Base-by-base conservation (phyloP, 345 rosid genomes). In the Euphorbia tirucalli region DNA sequence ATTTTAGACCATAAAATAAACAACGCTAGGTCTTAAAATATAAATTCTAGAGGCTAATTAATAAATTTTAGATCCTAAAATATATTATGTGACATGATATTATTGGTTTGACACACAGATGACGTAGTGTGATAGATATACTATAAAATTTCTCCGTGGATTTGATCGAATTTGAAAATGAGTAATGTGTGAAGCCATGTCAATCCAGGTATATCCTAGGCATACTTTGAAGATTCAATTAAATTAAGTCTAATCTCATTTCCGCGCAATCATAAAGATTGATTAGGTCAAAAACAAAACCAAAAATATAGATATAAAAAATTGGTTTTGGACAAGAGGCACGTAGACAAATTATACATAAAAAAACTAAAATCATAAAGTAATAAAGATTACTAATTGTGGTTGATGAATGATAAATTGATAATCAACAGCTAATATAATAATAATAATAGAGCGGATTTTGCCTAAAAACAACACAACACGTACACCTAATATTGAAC, bases 171-270 rank as follows among this genome's bases (percentile, higher is more conserved):
- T n/a, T n/a, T n/a, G n/a, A n/a, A n/a, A n/a, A n/a, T n/a, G 39
- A 35, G 39, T 35, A 35, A 7, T 35, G 39, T 35, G 39, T 3
- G 39, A 35, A 35, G 39, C 39, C 39, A 35, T 35, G 39, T 35
- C 39, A 35, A 35, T 3, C 7, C 39, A 28, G n/a, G 37, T 46
- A 66, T 48, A 28, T 66, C 25, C 55, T 22, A 65, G 69, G 78
- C 71, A 62, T 63, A 56, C 71, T 72, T 69, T 73, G 78, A 76
- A 80, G 57, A 60, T 69, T 69, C 70, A 71, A 55, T 35, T 35
- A 61, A 71, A 55, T 35, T 35, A 61, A 27, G 27, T 13, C 6
- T 3, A 4, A 19, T 54, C 32, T 16, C 68, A 21, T 54, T 69
- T 69, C 46, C 71, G 56, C 71, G 56, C 14, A 66, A 16, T 15